Conservation (phyloP, 75 land plant species). For the Cunninghamia lanceolata region DNA sequence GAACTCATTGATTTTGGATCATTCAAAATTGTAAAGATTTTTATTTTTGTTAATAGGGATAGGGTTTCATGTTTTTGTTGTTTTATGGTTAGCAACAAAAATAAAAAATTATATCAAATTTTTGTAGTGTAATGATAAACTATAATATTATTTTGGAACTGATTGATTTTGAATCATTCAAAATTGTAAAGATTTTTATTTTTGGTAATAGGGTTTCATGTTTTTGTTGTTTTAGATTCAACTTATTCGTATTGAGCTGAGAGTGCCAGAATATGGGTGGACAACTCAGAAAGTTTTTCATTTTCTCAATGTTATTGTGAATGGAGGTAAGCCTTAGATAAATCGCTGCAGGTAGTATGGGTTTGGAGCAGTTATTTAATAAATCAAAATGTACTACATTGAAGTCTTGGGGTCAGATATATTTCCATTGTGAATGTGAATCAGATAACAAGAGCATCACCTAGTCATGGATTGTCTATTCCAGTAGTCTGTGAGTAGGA, state of each 20-base stretch:
- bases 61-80: constrained; percentile 6
- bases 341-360: not conserved
- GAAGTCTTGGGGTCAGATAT: not conserved
- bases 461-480: not conserved
- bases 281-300: constrained; percentile 98
- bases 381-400: not conserved
- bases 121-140: not conserved
- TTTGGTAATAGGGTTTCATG: not conserved
- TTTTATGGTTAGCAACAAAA: too few relatives aligned
- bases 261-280: constrained; percentile 99
- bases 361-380: not conserved
- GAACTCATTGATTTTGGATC: not conserved
- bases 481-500: not conserved
- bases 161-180: not conserved
- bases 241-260: constrained; percentile 79
- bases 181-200: not conserved
- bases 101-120: too few relatives aligned
- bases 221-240: constrained; percentile 57
- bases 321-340: constrained; percentile 61
- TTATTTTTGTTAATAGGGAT: not conserved
- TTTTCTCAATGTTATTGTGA: constrained; percentile 88
- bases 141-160: not conserved
- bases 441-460: not conserved
- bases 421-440: not conserved
- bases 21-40: not conserved